Conservation (phyloP, 345 rosid genomes). For the Pseudoturritis turrita region DNA sequence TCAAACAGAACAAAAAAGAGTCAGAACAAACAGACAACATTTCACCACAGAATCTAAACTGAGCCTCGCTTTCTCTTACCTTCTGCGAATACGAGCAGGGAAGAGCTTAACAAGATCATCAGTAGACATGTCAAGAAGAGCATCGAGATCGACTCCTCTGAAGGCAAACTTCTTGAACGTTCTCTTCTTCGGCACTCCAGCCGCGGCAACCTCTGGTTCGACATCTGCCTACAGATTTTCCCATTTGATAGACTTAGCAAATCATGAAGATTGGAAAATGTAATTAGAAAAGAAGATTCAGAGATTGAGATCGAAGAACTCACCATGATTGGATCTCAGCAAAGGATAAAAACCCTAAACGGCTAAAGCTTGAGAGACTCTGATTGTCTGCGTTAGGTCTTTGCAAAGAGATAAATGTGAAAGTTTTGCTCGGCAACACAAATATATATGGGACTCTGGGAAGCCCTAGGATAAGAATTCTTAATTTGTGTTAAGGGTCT, state of each 20-base stretch:
- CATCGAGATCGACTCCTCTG: constrained; percentile 84
- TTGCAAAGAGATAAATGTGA: neutral
- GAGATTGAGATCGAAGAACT: neutral
- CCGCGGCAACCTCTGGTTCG: constrained; percentile 41
- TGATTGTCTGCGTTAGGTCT: constrained; percentile 1
- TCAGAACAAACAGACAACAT: neutral
- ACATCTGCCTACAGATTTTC: constrained; percentile 41
- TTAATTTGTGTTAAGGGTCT: constrained; percentile 8
- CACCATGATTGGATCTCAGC: constrained; percentile 28
- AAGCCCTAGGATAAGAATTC: constrained; percentile 12
- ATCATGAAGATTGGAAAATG: neutral
- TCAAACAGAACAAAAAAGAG: neutral
- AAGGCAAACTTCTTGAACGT: constrained; percentile 86
- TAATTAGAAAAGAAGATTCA: neutral
- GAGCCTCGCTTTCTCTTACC: constrained; percentile 34
- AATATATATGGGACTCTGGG: neutral
- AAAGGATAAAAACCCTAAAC: constrained; percentile 22
- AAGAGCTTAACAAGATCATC: constrained; percentile 96
- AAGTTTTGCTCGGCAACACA: neutral
- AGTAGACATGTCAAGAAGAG: constrained; percentile 88
- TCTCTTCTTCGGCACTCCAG: constrained; percentile 70
- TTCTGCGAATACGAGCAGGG: constrained; percentile 90
- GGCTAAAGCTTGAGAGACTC: neutral
- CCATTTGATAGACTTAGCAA: neutral
- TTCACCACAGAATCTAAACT: neutral